Base-by-base conservation (phyloP, 2,329 filamentous ascomycete species). In the Aspergillus novoparasiticus region DNA sequence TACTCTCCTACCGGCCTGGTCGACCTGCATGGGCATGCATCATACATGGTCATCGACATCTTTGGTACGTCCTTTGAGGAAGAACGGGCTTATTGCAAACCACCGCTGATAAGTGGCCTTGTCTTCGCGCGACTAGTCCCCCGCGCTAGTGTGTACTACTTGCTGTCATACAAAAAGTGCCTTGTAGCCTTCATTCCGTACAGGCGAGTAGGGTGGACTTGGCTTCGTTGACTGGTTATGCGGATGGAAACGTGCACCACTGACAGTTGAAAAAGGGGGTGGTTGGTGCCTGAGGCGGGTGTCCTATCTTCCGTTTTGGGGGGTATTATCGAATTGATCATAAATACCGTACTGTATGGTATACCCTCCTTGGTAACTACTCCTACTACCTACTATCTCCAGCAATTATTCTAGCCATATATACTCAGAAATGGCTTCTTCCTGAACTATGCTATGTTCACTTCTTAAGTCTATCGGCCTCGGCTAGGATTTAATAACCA, bases 1-100 rank as follows among this genome's bases (percentile, higher is more conserved):
- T 28, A 28, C 26, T 28, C 26, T 14, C 43, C n/a, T 46, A 28
- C 46, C 23, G 10, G 21, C 48, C 28, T 51, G 48, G 28, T 51
- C n/a, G 28, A 32, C 48, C 48, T 51, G 48, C 48, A 51, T 51
- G 14, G 48, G 48, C 48, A 34, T 51, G 48, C 48, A 51, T 51
- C 46, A 50, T 50, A 30, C 46, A 50, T 50, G 46, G 46, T 3
- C 14, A 32, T 30, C 28, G 30, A 51, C 48, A 30, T 51, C 30
- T 51, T 51, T 51, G 16, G 46, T 51, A 9, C 16, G 19, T 51
- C 46, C 46, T 19, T 26, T 51, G n/a, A 51, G 48, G 16, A 21
- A n/a, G 4, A 51, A 4, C 26, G 28, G 48, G 16, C 28, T 51
- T 4, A 32, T 32, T n/a, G 28, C 19, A 12, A 51, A 51, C 28